Percentiles rank a stretch among this genome's conserved stretches.
Evolutionary conservation across 495 filamentous ascomycete species (phyloP).

Genomic region (Staphylotrichum longicolle): DNA sequence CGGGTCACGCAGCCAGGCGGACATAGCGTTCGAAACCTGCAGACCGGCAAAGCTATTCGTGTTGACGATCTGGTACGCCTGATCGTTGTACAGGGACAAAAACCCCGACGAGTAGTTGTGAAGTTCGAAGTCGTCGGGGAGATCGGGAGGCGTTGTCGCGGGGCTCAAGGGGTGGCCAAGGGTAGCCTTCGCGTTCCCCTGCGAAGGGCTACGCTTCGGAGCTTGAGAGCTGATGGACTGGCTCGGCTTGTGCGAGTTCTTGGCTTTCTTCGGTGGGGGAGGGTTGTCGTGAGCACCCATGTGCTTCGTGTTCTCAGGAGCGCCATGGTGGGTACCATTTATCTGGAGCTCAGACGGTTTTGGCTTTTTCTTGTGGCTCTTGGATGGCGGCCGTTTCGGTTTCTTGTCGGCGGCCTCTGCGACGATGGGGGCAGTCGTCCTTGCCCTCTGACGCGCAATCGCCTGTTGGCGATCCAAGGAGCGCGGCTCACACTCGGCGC

Average conservation of each 20-base stretch:
- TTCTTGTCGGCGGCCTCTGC: constrained; percentile 59
- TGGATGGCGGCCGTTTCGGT: constrained; percentile 64
- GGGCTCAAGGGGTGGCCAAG: constrained; percentile 54
- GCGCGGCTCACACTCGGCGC: constrained; percentile 79
- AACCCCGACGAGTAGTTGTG: constrained; percentile 71
- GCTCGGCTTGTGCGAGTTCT: constrained; percentile 69
- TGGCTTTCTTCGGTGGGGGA: constrained; percentile 63
- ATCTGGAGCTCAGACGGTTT: constrained; percentile 51
- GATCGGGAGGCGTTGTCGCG: constrained; percentile 54
- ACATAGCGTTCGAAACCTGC: constrained; percentile 62
- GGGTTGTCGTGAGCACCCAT: constrained; percentile 36
- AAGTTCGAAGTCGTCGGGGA: constrained; percentile 52
- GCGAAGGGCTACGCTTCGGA: constrained; percentile 54
- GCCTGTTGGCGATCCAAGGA: constrained; percentile 68
- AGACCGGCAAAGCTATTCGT: constrained; percentile 68
- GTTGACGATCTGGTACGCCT: constrained; percentile 55
- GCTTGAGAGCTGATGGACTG: constrained; percentile 64
- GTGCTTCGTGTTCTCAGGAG: constrained; percentile 37
- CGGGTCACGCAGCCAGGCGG: constrained; percentile 69
- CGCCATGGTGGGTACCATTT: constrained; percentile 44
- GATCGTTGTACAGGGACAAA: constrained; percentile 64
- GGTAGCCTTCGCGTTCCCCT: constrained; percentile 39
- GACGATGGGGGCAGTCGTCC: constrained; percentile 50
- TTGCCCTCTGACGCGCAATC: constrained; percentile 55
- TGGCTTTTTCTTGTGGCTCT: constrained; percentile 73